Conservation (phyloP, 805 yeast genomes). For the Zygotorulaspora danielsina region DNA sequence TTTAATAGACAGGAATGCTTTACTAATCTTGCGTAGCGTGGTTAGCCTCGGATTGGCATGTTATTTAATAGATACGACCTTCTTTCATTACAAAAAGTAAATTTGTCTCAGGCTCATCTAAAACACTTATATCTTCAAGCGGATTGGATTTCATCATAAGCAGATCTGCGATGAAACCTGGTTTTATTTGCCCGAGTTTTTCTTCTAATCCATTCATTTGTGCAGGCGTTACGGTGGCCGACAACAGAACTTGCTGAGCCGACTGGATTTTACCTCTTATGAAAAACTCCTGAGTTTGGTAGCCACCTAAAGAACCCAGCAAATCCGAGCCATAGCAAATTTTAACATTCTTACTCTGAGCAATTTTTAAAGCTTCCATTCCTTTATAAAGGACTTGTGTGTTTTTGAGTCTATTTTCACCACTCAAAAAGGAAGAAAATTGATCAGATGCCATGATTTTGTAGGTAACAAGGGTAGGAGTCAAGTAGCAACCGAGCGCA, state of each 20-base stretch:
- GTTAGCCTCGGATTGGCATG: too few relatives aligned
- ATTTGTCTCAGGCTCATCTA: conserved; percentile 16
- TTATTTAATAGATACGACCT: conserved; percentile 8
- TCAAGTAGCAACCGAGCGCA: conserved; percentile 11
- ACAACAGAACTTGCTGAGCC: conserved; percentile 11
- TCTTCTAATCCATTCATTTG: conserved; percentile 13
- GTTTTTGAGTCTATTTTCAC: conserved; percentile 8
- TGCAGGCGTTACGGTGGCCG: conserved; percentile 16
- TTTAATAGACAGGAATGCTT: too few relatives aligned
- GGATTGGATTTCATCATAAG: conserved; percentile 15
- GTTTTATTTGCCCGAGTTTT: conserved; percentile 13
- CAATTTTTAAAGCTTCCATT: conserved; percentile 11
- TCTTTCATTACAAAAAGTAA: conserved; percentile 13
- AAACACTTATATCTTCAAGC: conserved; percentile 10
- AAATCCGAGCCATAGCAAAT: conserved; percentile 15
- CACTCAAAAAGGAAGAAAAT: conserved; percentile 9
- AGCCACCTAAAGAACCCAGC: conserved; percentile 12
- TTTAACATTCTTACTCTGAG: conserved; percentile 9
- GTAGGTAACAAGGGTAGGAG: conserved; percentile 15
- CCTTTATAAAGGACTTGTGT: conserved; percentile 11
- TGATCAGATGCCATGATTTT: conserved; percentile 15
- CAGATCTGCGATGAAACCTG: conserved; percentile 14
- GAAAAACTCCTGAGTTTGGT: conserved; percentile 16
- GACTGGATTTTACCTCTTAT: conserved; percentile 13
- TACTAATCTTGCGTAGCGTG: too few relatives aligned